phyloP scores from a whole-genome alignment of 495 filamentous ascomycete species.

The Apodospora peruviana region DNA sequence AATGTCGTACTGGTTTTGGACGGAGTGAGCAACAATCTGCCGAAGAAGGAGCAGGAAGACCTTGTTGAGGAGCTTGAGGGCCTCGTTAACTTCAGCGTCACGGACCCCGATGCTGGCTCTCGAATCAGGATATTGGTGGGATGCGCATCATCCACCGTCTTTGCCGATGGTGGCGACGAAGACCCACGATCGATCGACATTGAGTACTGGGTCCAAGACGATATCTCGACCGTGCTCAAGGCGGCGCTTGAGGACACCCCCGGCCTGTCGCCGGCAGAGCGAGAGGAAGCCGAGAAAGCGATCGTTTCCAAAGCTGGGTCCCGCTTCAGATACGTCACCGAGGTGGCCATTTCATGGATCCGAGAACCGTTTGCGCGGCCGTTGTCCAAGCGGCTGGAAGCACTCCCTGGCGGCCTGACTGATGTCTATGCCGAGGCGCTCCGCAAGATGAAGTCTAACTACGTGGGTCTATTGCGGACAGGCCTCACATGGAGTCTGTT shows the following conservation, averaged over 20 bases:
- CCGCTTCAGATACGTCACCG: conserved; percentile 15
- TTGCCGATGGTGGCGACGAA: background rate
- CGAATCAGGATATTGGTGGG: conserved; percentile 13
- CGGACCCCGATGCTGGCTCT: background rate
- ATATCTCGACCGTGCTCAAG: conserved; percentile 9
- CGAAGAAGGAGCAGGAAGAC: conserved; percentile 11
- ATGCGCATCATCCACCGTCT: conserved; percentile 4
- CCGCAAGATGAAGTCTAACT: conserved; percentile 19
- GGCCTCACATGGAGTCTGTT: conserved; percentile 20
- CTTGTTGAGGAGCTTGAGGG: conserved; percentile 7
- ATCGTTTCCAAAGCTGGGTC: conserved; percentile 15
- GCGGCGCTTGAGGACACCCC: conserved; percentile 9
- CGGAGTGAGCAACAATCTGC: conserved; percentile 10
- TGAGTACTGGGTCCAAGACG: conserved; percentile 3
- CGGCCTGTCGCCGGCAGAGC: conserved; percentile 13
- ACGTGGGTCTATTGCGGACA: conserved; percentile 18
- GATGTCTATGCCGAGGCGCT: conserved; percentile 16
- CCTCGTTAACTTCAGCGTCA: background rate
- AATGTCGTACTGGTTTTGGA: conserved; percentile 17
- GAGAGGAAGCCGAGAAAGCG: conserved; percentile 11
- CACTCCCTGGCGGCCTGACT: conserved; percentile 12
- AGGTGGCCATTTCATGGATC: conserved; percentile 19
- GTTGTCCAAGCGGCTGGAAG: conserved; percentile 13
- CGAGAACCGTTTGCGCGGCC: conserved; percentile 18
- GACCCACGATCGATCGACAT: background rate